Percentiles rank a stretch among this genome's conserved stretches.
Conservation (phyloP, 2,329 filamentous ascomycete genomes). For the Exserohilum turcica region DNA sequence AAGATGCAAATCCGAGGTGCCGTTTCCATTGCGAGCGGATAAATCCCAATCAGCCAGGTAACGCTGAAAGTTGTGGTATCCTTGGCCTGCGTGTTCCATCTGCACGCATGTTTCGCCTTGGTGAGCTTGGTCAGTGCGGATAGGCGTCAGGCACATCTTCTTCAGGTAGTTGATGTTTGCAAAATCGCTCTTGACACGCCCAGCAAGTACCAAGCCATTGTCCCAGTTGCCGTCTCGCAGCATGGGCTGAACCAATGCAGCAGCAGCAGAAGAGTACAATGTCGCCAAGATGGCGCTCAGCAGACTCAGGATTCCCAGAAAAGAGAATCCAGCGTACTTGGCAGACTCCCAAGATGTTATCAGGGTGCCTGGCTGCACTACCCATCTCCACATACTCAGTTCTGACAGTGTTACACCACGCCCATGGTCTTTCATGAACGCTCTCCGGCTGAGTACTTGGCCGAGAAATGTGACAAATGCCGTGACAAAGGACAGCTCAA, state of each 20-base stretch:
- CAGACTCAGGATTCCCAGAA: conserved; percentile 69
- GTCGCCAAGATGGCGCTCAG: conserved; percentile 68
- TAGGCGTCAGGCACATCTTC: conserved; percentile 65
- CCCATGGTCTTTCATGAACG: conserved; percentile 62
- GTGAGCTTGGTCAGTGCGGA: conserved; percentile 52
- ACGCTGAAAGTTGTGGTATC: conserved; percentile 69
- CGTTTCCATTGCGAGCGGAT: conserved; percentile 53
- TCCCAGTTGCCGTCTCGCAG: conserved; percentile 64
- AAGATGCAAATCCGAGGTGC: conserved; percentile 48
- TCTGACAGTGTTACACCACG: conserved; percentile 75
- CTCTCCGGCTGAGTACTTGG: conserved; percentile 73
- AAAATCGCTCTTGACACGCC: conserved; percentile 65
- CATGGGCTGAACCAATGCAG: conserved; percentile 72
- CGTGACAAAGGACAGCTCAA: conserved; percentile 78
- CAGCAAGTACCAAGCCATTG: conserved; percentile 54
- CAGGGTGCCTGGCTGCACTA: conserved; percentile 67
- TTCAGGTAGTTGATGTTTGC: conserved; percentile 65
- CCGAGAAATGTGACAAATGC: conserved; percentile 76
- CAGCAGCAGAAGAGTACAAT: conserved; percentile 77
- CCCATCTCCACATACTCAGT: conserved; percentile 77
- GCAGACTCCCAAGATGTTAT: conserved; percentile 71
- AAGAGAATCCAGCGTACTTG: conserved; percentile 65
- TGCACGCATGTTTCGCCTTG: conserved; percentile 66
- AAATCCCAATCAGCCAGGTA: conserved; percentile 64
- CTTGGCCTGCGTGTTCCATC: conserved; percentile 70